A percentile compares a stretch with the other conserved stretches of the same genome.
phyloP scores from a whole-genome alignment of 2,329 filamentous ascomycete species.

The Simplicillium aogashimaense region DNA sequence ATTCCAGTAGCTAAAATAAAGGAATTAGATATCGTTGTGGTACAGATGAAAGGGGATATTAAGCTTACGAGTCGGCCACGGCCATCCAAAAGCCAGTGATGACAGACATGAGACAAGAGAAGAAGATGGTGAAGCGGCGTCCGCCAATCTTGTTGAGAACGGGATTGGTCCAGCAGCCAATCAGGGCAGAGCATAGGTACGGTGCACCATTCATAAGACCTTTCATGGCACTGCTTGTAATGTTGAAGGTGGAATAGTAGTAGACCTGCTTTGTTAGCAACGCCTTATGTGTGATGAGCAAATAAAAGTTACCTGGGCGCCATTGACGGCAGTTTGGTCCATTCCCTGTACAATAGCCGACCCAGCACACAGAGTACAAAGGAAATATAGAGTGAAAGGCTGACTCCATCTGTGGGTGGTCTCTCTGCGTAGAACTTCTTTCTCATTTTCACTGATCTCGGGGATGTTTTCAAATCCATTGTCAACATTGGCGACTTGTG shows the following conservation, averaged over 20 bases:
- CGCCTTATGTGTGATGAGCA: no score
- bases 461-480: constrained; percentile 18
- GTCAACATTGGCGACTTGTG: constrained; percentile 28
- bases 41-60: background rate
- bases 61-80: constrained; percentile 17
- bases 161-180: constrained; percentile 24
- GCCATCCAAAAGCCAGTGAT: constrained; percentile 45
- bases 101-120: constrained; percentile 46
- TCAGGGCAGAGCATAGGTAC: constrained; percentile 38
- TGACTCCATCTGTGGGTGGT: constrained; percentile 20
- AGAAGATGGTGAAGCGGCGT: constrained; percentile 54
- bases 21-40: no score
- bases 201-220: constrained; percentile 47
- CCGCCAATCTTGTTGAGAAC: constrained; percentile 51
- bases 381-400: constrained; percentile 22
- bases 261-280: constrained; percentile 17
- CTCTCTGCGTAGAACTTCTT: constrained; percentile 16
- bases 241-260: constrained; percentile 19
- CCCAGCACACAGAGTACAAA: constrained; percentile 22
- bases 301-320: constrained; percentile 47
- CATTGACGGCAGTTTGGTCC: constrained; percentile 57
- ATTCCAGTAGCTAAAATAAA: constrained; percentile 11
- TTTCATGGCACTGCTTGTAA: constrained; percentile 31
- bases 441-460: constrained; percentile 17
- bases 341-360: constrained; percentile 55